phyloP scores from a whole-genome alignment of 371 early-diverging fungal species.

The Fennellomyces sp. region DNA sequence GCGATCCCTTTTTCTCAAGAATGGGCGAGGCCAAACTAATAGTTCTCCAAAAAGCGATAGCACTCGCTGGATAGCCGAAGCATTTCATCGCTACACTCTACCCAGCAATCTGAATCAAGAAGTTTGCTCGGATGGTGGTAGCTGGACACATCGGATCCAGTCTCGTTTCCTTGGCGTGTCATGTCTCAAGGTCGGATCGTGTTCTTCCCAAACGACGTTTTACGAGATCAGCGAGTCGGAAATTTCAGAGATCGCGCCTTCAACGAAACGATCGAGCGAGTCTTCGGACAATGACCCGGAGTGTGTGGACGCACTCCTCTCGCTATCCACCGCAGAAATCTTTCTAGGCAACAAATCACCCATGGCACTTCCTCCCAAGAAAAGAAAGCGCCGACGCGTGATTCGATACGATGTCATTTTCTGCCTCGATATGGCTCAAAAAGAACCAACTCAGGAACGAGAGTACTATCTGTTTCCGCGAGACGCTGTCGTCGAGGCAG shows the following conservation, averaged over 20 bases:
- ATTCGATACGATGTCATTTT: slow-evolving; percentile 36
- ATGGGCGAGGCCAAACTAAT: too few relatives aligned
- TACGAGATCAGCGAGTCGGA: slow-evolving; percentile 50
- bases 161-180: slow-evolving; percentile 38
- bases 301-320: slow-evolving; percentile 12
- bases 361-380: slow-evolving; percentile 38
- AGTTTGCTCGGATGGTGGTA: slow-evolving; percentile 18
- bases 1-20: neutral
- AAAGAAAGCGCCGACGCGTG: slow-evolving; percentile 34
- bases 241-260: slow-evolving; percentile 37
- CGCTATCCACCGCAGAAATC: slow-evolving; percentile 1
- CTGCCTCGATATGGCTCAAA: slow-evolving; percentile 12
- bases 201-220: slow-evolving; percentile 21
- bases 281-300: slow-evolving; percentile 3
- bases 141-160: slow-evolving; percentile 25
- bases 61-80: slow-evolving; percentile 22
- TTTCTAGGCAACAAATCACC: neutral
- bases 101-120: slow-evolving; percentile 16
- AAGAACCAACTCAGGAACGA: slow-evolving; percentile 14
- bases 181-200: slow-evolving; percentile 23
- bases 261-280: slow-evolving; percentile 6
- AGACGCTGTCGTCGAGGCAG: slow-evolving; percentile 48
- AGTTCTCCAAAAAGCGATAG: neutral
- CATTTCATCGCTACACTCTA: slow-evolving; percentile 25
- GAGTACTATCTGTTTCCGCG: slow-evolving; percentile 44